Base-by-base conservation (phyloP, 1,139 yeast genomes). In the Yamadazyma atlantica region DNA sequence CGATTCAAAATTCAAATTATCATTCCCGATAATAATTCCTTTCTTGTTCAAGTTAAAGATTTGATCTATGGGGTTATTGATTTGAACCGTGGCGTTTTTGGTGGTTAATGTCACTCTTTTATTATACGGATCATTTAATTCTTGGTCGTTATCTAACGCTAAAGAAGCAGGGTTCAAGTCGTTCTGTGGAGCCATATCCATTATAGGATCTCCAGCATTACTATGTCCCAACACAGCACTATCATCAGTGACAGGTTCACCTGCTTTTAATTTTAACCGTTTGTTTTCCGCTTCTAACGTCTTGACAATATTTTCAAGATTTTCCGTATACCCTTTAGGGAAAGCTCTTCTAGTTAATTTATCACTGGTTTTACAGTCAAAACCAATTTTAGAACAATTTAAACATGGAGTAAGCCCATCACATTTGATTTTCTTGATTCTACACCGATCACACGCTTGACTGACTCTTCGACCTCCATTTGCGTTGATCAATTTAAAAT, bases 401-500 rank as follows among this genome's bases (percentile, higher is more conserved):
- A 77, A 67, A 55, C 94, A 85, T 2, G 92, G 90, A 2, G 77
- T 69, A 41, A 73, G 64, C 1, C 92, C 92, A 51, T 82, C 85
- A 62, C 94, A 85, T 51, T 81, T 82, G 49, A 83, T 82, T 60
- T 85, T 85, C 49, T 85, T 81, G 46, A 83, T 74, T 37, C 92
- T 65, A 52, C 94, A 85, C 31, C 94, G 65, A 57, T 85, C 92
- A 62, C 94, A 85, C 3, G 92, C 92, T 55, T 84, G 92, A 2
- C 85, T 76, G 3, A 82, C 82, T 46, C 85, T 51, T 10, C 64
- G 57, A 0, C 76, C 75, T 4, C 62, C 48, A 9, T 65, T 63
- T 11, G 75, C 69, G 36, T 57, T 62, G 32, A 71, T 71, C 35
- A 70, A 54, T 45, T 69, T 69, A 45, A 62, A 57, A 48, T 66